Base-by-base conservation (phyloP, 176 grass and related monocot genomes). In the Carex kokanica region DNA sequence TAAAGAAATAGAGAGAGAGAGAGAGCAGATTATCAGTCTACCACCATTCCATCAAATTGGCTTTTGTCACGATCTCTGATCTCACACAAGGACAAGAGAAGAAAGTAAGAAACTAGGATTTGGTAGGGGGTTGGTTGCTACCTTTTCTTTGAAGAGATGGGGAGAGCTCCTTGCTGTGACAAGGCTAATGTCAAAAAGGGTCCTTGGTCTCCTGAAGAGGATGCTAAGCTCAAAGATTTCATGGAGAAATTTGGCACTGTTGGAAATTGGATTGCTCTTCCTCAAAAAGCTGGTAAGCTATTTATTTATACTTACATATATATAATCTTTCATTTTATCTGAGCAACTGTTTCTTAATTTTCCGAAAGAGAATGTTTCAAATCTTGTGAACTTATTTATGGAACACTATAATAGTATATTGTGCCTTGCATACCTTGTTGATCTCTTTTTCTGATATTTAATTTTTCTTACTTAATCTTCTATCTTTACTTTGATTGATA, bases 171-270 rank as follows among this genome's bases (percentile, higher is more conserved):
- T 17, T 94, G 95, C 29, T 98, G 95, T 85, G 95, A 98, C 9
- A 98, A 98, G 85, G 94, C 93, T 80, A 94, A 86, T 79, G 95
- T 98, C 65, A 98, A 98, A 87, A 98, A 90, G 71, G 95, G 95
- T 1, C 95, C 95, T 1, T 98, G 95, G 95, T 98, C 95, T 29
- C 89, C 92, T 0, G 95, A 98, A 85, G 95, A 98, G 80, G 95
- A 98, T 82, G 87, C 87, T 56, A 91, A 91, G 84, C 95, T 98
- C 65, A 98, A 94, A 72, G 90, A 93, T 80, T 98, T 94, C 87
- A 94, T 98, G 14, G 95, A 94, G 66, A 98, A 92, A 85, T 88
- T 89, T 53, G 95, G 95, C 49, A 94, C 92, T 31, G 95, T 90
- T 59, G 95, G 95, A 14, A 98, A 98, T 87, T 98, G 95, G 95